Evolutionary conservation across 1,139 yeast species (phyloP), one percentile per base, ranked within the genome.

Genomic region (Pneumocystis oryctolagi): DNA sequence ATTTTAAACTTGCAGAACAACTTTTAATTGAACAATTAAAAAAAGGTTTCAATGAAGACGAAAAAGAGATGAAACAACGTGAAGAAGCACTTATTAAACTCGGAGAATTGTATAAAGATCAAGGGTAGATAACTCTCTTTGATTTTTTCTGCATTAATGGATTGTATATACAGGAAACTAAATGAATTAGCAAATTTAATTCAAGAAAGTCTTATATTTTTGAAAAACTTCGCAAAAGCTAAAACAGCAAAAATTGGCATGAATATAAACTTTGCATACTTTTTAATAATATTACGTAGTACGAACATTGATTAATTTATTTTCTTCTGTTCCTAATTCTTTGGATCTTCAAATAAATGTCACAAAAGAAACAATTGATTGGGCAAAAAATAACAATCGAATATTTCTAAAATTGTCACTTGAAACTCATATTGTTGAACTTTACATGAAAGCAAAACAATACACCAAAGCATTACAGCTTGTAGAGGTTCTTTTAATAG

Each of bases 381-480:
- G 97, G 96, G 89, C 97, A 1, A 76, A 84, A 62, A 79, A 79
- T 34, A 92, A 84, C 74, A 90, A 89, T 73, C 83, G 96, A 72
- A 82, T 90, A 32, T 92, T 94, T 71, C 79, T 94, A 72, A 84
- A 96, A 68, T 97, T 92, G 74, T 82, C 89, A 18, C 80, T 94
- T 67, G 92, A 89, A 71, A 82, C 92, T 71, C 85, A 94, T 71
- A 81, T 92, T 66, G 84, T 96, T 8, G 83, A 85, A 9, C 78
- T 89, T 69, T 84, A 84, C 70, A 86, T 85, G 72, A 84, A 84
- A 72, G 76, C 76, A 66, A 81, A 81, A 61, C 77, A 79, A 47
- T 87, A 83, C 74, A 82, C 83, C 67, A 88, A 84, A 60, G 86
- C 97, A 2, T 77, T 94, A 65, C 78, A 79, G 62, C 81, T 90